Base-by-base conservation (phyloP, 208 protist species). In the Leishmania lainsoni region DNA sequence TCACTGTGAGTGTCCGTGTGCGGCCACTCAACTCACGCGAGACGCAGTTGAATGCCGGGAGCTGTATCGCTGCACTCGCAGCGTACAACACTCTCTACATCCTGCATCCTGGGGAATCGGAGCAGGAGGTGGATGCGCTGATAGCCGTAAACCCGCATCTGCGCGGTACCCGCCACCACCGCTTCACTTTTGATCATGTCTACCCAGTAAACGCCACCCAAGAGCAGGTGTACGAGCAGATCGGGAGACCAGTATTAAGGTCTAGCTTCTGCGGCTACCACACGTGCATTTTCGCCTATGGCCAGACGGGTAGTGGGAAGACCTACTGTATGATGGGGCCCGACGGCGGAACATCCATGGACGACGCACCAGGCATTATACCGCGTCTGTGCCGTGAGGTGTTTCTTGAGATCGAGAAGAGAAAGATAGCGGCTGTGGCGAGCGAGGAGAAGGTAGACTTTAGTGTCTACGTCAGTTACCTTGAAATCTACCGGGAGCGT, bases 241-340 rank as follows among this genome's bases (percentile, higher is more conserved):
- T 99, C 29, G 97, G 96, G 8, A 22, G 85, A 16, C 91, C 94
- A 0, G 91, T 98, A 5, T 86, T 99, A n/a, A 69, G 86, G n/a
- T 86, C 96, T 66, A 95, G 93, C 75, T 92, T 98, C 73, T 73
- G 86, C 0, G 95, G 97, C 56, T 96, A 93, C 85, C 97, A 98
- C 87, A 95, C 90, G 6, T 96, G 94, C 78, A 92, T 99, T 61
- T 98, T 99, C 86, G 93, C 96, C 32, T 98, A 98, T 79, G 96
- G 96, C 20, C 94, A 98, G 79, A 98, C 97, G 1, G 95, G 93
- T 65, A 97, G 93, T 71, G 95, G 93, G 22, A 98, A 97, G 81
- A 97, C 88, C 82, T 94, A 97, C 86, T 92, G 86, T 56, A 97
- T 98, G 94, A 97, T 97, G 90, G 95, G 94, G 2, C 87, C 94